A percentile compares a stretch with the other conserved stretches of the same genome.
Conservation (phyloP, 2,329 filamentous ascomycete species). For the Leptographium radiaticola region DNA sequence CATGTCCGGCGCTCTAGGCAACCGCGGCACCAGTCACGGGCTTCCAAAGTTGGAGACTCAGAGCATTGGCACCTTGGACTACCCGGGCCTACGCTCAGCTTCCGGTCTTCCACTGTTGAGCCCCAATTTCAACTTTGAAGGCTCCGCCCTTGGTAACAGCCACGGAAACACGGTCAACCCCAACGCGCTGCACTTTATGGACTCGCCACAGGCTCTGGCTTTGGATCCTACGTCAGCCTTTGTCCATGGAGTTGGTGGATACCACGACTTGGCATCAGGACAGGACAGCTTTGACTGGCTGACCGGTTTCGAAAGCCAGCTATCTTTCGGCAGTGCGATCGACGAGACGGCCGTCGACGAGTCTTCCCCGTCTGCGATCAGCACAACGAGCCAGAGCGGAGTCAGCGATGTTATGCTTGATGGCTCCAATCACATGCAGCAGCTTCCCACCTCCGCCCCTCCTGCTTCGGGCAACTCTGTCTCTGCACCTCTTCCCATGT, state of each 20-base stretch:
- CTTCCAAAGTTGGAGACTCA: slow-evolving; percentile 77
- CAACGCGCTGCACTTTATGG: slow-evolving; percentile 65
- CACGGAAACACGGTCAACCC: slow-evolving; percentile 56
- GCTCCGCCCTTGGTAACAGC: slow-evolving; percentile 55
- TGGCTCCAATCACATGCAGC: slow-evolving; percentile 47
- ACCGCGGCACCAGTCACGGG: slow-evolving; percentile 52
- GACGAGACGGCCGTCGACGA: slow-evolving; percentile 79
- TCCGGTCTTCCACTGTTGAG: slow-evolving; percentile 52
- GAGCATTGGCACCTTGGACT: slow-evolving; percentile 51
- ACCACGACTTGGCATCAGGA: slow-evolving; percentile 25
- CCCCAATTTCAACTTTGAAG: slow-evolving; percentile 56
- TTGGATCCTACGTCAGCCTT: slow-evolving; percentile 32
- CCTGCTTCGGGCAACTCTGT: slow-evolving; percentile 26
- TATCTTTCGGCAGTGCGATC: slow-evolving; percentile 44
- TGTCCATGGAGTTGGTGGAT: slow-evolving; percentile 22
- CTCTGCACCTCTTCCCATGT: slow-evolving; percentile 34
- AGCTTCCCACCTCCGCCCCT: slow-evolving; percentile 26
- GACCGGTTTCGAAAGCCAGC: slow-evolving; percentile 65
- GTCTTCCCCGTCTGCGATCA: slow-evolving; percentile 91
- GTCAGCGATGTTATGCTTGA: slow-evolving; percentile 89
- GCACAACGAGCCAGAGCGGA: slow-evolving; percentile 82
- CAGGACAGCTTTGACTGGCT: slow-evolving; percentile 72
- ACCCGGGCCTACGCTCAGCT: slow-evolving; percentile 63
- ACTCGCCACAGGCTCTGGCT: slow-evolving; percentile 55
- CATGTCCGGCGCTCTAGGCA: slow-evolving; percentile 56